phyloP scores from a whole-genome alignment of 805 yeast genomes.

The Wickerhamomyces queroliae region DNA sequence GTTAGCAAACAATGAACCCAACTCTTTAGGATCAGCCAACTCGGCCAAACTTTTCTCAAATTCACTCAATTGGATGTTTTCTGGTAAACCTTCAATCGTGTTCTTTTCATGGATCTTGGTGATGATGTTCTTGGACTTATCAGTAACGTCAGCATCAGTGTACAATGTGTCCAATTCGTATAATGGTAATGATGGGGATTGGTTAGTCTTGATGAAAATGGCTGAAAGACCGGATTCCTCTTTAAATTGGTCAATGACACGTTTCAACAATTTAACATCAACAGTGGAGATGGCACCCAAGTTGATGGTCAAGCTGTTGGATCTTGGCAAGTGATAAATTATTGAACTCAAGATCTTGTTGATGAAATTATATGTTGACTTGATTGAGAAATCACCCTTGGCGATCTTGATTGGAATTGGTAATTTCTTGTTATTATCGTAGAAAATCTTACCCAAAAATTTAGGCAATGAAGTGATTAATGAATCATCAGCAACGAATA shows the following conservation, averaged over 20 bases:
- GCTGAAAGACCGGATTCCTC: slow-evolving; percentile 42
- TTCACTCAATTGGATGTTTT: slow-evolving; percentile 41
- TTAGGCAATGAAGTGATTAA: slow-evolving; percentile 77
- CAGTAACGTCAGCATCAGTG: slow-evolving; percentile 27
- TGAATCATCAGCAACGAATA: slow-evolving; percentile 82
- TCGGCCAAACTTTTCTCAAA: slow-evolving; percentile 81
- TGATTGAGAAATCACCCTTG: slow-evolving; percentile 33
- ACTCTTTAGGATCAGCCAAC: slow-evolving; percentile 71
- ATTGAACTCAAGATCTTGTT: slow-evolving; percentile 53
- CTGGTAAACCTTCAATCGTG: slow-evolving; percentile 25
- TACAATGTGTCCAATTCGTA: slow-evolving; percentile 53
- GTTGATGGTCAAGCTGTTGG: slow-evolving; percentile 58
- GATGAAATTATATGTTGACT: slow-evolving; percentile 53
- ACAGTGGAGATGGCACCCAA: slow-evolving; percentile 51
- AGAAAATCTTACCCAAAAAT: slow-evolving; percentile 76
- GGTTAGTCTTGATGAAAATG: slow-evolving; percentile 56
- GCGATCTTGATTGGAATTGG: slow-evolving; percentile 61
- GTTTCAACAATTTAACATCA: slow-evolving; percentile 41
- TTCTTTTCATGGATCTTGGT: not conserved
- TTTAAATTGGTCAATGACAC: slow-evolving; percentile 43
- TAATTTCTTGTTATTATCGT: slow-evolving; percentile 50
- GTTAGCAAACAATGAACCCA: slow-evolving; percentile 54
- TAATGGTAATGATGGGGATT: slow-evolving; percentile 82
- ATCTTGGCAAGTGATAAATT: slow-evolving; percentile 64
- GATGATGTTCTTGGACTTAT: slow-evolving; percentile 3